These are phyloP conservation scores for Simplicillium sp. DNA, from an alignment of 2,329 filamentous ascomycete species.

Conservation along the genomic window DNA sequence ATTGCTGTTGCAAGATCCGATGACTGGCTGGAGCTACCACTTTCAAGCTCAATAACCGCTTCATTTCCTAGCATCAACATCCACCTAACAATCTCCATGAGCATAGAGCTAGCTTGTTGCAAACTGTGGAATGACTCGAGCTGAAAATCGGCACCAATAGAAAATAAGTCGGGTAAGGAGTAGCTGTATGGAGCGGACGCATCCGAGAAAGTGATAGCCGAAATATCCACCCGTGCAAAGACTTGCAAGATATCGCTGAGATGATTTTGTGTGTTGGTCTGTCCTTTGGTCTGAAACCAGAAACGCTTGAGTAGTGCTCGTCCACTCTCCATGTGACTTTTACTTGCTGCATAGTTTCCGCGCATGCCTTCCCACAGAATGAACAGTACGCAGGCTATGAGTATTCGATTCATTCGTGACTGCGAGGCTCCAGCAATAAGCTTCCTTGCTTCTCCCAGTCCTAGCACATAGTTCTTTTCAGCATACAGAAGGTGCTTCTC, in stretches of 20 bases:
- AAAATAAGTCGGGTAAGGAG: neutral
- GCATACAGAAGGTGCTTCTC: slow-evolving; percentile 1
- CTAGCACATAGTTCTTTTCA: slow-evolving; percentile 1
- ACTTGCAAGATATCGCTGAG: neutral
- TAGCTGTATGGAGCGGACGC: slow-evolving; percentile 1
- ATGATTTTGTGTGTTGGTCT: neutral
- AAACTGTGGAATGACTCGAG: neutral
- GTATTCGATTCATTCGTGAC: neutral
- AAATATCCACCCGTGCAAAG: slow-evolving; percentile 1
- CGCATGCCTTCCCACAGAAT: slow-evolving; percentile 3
- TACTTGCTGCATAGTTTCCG: neutral
- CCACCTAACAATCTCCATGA: slow-evolving; percentile 1
- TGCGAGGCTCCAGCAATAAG: neutral
- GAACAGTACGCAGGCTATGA: slow-evolving; percentile 2
- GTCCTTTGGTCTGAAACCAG: neutral
- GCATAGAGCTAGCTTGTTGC: neutral
- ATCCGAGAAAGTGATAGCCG: slow-evolving; percentile 4
- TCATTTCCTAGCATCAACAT: neutral
- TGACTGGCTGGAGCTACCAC: too few relatives aligned
- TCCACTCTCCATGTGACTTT: slow-evolving; percentile 1
- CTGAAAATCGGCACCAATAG: too few relatives aligned
- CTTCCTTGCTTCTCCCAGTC: neutral
- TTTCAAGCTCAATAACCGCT: neutral
- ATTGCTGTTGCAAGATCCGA: too few relatives aligned
- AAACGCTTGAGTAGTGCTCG: neutral